A percentile compares a stretch with the other conserved stretches of the same genome.
These are phyloP conservation scores for Pythium myriotylum DNA, from an alignment of 352 stramenopile genomes.

Conservation along the genomic window DNA sequence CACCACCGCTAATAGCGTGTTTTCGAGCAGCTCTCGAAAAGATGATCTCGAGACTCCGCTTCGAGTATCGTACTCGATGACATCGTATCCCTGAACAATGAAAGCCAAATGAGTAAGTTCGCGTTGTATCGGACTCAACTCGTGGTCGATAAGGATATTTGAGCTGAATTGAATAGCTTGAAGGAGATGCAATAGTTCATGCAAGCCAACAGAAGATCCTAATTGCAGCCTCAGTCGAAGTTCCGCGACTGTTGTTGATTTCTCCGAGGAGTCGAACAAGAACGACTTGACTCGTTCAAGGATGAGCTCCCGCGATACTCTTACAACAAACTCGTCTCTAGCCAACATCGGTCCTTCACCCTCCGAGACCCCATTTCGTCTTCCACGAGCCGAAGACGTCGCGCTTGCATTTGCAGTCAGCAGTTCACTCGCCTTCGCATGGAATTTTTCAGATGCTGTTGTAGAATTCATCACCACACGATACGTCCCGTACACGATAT, in stretches of 20 bases:
- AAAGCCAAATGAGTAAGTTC: neutral
- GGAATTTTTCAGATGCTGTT: neutral
- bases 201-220: conserved; percentile 12
- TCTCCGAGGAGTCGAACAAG: neutral
- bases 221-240: conserved; percentile 12
- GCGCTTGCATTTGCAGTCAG: conserved; percentile 31
- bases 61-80: conserved; percentile 10
- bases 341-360: conserved; percentile 2
- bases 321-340: conserved; percentile 19
- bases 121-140: neutral
- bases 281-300: neutral
- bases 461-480: neutral
- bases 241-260: neutral
- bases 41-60: neutral
- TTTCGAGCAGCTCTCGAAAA: neutral
- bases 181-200: conserved; percentile 16
- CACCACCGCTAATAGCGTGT: neutral
- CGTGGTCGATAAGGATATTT: conserved; percentile 12
- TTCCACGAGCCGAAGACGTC: conserved; percentile 10
- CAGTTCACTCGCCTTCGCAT: conserved; percentile 22
- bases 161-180: conserved; percentile 12
- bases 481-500: conserved; percentile 50
- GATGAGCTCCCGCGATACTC: conserved; percentile 12
- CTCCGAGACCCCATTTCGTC: conserved; percentile 10
- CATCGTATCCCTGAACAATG: conserved; percentile 4